Base-by-base conservation (phyloP, 1,284 basidiomycete species). In the Ustilago crameri region DNA sequence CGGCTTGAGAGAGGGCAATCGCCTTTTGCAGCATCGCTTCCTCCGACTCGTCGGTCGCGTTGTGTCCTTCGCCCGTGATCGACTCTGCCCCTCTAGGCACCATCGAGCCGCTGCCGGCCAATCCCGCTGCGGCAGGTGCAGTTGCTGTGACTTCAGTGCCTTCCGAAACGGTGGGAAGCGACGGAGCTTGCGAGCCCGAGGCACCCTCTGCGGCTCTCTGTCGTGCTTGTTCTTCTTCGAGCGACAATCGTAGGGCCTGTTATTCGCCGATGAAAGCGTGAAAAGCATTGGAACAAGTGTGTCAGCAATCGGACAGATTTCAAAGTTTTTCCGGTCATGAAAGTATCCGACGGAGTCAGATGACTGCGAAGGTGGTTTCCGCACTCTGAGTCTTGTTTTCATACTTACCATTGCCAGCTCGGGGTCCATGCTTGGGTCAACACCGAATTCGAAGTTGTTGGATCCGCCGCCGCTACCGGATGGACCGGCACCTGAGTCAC, bases 151-250 rank as follows among this genome's bases (percentile, higher is more conserved):
- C 44, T 43, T 68, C 60, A 51, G 55, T 22, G 17, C 62, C 73
- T 57, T 75, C 74, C 50, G 74, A 48, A 10, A 73, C 74, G 24
- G 71, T 67, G 24, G 71, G 60, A 34, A 76, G 68, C 35, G 58
- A 43, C 15, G 75, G 60, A 12, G 60, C 72, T 32, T 66, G 60
- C 23, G 68, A 66, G 37, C 65, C 58, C 14, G 73, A 63, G 23
- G 61, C 24, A 5, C 62, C 64, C 30, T 80, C 77, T 24, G 76
- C 60, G 12, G 80, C 74, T 17, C 78, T 62, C 52, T 92, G 91
- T 22, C 94, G 89, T 32, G 93, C 93, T 82, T 92, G 90, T 65
- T 95, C 95, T 85, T 98, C 95, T 85, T 97, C 93, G 87, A 98
- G 90, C 0, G 95, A 98, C 90, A 98, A 93, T 38, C 95, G 91